Base-by-base conservation (phyloP, 2,329 filamentous ascomycete genomes). In the Xylaria sp. region DNA sequence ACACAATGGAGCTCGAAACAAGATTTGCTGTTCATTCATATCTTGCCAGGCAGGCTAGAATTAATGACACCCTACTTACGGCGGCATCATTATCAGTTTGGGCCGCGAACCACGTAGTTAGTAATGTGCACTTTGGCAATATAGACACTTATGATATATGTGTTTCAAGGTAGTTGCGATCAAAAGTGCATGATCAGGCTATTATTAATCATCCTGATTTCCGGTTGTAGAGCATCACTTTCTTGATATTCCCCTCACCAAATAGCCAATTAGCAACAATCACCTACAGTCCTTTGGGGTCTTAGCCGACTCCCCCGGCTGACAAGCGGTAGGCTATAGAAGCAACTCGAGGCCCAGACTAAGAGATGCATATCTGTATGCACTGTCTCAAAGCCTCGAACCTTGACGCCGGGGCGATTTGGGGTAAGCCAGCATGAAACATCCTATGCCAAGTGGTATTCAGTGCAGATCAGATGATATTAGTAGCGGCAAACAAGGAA, bases 281-380 rank as follows among this genome's bases (percentile, higher is more conserved):
- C 25, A 39, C 43, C 57, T 23, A 45, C 48, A 12, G 28, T 53
- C 13, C 34, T 50, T n/a, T 43, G 45, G 34, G 13, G 46, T 46
- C 52, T 60, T 46, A 62, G 58, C 46, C 48, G 36, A 56, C 62
- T 36, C n/a, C 46, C 8, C 36, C 45, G 57, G 36, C 15, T 23
- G 34, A 36, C 41, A 53, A 64, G 25, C 43, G 45, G 53, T 34
- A 64, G 60, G 57, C 39, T 64, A 50, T 46, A n/a, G 60, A 63
- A 45, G 52, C 4, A 57, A 57, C 32, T 55, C 9, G 41, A 30
- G 39, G 52, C 58, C 67, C 64, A 67, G 63, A 67, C 58, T 56
- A 36, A 50, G 15, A 62, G 23, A 34, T 60, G 64, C 65, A 65
- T 60, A 41, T 57, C 8, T 53, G 23, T 59, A 62, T 66, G 55